Base-by-base conservation (phyloP, 2,329 filamentous ascomycete genomes). In the Botrytis sinoallii region DNA sequence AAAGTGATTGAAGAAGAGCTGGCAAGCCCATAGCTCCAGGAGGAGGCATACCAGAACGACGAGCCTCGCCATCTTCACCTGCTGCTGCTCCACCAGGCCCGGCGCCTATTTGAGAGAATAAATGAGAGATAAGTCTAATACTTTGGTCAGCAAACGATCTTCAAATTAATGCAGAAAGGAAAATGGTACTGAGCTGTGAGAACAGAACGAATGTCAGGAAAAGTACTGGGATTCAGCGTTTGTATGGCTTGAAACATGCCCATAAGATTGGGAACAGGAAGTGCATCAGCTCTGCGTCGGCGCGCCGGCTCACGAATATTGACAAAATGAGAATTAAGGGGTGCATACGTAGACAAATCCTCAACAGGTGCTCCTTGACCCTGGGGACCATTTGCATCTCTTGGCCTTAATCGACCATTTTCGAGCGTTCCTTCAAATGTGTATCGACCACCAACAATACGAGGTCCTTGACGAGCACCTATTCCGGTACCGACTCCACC, bases 1-100 rank as follows among this genome's bases (percentile, higher is more conserved):
- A 82, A 38, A 91, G 77, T 52, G 82, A 81, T 12, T 83, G 83
- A 29, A 91, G 82, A 8, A 91, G 82, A n/a, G 87, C 85, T 48
- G 86, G 85, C 7, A 90, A 80, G 46, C 84, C 84, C 25, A 80
- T 77, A 22, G 80, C 79, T 29, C 84, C 83, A 12, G 66, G 42
- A n/a, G 79, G 77, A 20, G 80, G 79, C 40, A 87, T 78, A 25
- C 81, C 81, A 46, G 75, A 69, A 77, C 74, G 79, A 40, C 77
- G 76, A 7, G 76, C 77, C 44, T 76, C 75, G 40, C 70, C 75
- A 44, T 65, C 73, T 59, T 70, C 75, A 64, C 73, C 79, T 75
- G 72, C 73, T 20, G 48, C 25, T 25, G 48, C 25, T 6, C 55
- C 64, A 32, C 35, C 65, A 22, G 72, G 66, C 18, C 20, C 67